Percentiles rank a stretch among this genome's conserved stretches.
These are phyloP conservation scores for Annulohypoxylon truncatum DNA, from an alignment of 2,329 filamentous ascomycete genomes.

Conservation along the genomic window DNA sequence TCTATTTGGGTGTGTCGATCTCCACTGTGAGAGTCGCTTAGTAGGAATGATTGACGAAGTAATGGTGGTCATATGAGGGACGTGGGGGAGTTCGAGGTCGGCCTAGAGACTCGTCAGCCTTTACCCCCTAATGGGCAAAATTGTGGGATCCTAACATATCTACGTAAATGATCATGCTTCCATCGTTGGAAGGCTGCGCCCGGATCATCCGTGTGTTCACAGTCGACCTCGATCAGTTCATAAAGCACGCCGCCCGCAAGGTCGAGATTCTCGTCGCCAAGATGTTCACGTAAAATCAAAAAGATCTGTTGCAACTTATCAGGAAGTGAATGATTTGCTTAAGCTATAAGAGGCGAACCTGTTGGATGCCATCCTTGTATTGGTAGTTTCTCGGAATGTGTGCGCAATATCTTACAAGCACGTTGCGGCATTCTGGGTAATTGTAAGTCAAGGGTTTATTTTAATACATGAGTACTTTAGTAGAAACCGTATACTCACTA, in stretches of 20 bases:
- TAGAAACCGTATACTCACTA: constrained; percentile 36
- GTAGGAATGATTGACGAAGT: constrained; percentile 57
- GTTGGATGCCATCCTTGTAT: constrained; percentile 58
- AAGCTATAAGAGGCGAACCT: constrained; percentile 47
- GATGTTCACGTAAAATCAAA: constrained; percentile 56
- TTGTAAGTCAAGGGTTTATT: background rate
- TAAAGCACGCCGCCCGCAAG: constrained; percentile 59
- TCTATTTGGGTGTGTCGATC: constrained; percentile 52
- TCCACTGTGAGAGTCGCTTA: constrained; percentile 52
- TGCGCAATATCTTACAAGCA: constrained; percentile 58
- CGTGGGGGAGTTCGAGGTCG: constrained; percentile 58
- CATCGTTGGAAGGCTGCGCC: constrained; percentile 60
- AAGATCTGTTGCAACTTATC: constrained; percentile 51
- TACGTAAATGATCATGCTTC: constrained; percentile 58
- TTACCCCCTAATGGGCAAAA: background rate
- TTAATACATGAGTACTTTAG: background rate
- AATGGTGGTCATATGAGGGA: constrained; percentile 61
- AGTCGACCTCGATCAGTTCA: constrained; percentile 60
- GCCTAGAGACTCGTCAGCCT: constrained; percentile 45
- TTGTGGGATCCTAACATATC: constrained; percentile 52
- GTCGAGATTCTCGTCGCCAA: constrained; percentile 59
- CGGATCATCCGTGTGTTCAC: constrained; percentile 57
- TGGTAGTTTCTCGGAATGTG: constrained; percentile 60
- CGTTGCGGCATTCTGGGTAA: constrained; percentile 57
- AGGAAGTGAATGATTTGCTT: constrained; percentile 3